Evolutionary conservation across 306 rosid genomes (phyloP).

Genomic region (Medicago arabica): DNA sequence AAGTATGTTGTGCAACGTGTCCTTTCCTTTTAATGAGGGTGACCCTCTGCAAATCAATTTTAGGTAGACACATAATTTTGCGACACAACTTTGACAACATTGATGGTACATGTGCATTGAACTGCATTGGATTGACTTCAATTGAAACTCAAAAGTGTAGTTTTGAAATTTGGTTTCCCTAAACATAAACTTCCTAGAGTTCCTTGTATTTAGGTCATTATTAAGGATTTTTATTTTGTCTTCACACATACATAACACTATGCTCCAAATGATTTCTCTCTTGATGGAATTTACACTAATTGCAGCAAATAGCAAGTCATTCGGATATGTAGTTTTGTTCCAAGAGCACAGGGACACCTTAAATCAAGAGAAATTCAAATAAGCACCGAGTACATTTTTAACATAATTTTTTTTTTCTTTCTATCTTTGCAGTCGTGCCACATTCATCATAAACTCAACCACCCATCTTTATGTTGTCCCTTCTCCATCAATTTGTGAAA

Average conservation of each 20-base stretch:
- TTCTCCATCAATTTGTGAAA: not conserved
- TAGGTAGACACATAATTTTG: no score
- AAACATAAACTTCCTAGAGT: not conserved
- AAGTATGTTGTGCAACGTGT: no score
- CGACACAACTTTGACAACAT: no score
- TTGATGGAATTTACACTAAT: no score
- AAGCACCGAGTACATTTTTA: not conserved
- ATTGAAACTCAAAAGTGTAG: not conserved
- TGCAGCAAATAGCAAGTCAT: no score
- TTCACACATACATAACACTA: no score
- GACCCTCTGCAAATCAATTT: no score
- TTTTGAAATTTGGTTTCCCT: not conserved
- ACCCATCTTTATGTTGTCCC: not conserved
- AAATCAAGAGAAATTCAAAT: not conserved
- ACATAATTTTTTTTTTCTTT: not conserved
- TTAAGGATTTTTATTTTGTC: not conserved
- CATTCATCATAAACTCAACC: not conserved
- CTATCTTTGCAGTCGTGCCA: not conserved
- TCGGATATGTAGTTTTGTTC: not conserved
- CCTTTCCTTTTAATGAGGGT: no score
- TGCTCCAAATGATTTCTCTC: no score
- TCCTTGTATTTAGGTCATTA: not conserved
- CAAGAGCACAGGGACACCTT: not conserved
- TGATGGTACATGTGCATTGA: no score
- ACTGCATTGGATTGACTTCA: not conserved